Evolutionary conservation across 139 green algal species (phyloP).

Genomic region (Pleodorina starrii): DNA sequence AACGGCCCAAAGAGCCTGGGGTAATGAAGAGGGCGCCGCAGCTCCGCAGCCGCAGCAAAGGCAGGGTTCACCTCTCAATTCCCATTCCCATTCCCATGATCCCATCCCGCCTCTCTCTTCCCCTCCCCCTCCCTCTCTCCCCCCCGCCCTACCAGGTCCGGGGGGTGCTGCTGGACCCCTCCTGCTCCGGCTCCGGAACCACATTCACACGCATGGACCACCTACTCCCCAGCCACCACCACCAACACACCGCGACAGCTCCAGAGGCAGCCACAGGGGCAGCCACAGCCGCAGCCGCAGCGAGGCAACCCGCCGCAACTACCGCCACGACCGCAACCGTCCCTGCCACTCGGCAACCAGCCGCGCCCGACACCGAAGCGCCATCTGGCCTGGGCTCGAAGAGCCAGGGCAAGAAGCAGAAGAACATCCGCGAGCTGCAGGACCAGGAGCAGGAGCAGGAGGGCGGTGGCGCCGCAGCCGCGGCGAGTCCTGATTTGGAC

Average conservation of each 20-base stretch:
- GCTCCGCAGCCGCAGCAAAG: no score
- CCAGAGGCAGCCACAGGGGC: not conserved
- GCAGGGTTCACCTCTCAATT: no score
- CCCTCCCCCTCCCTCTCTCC: not conserved
- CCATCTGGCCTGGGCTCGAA: no score
- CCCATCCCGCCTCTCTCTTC: no score
- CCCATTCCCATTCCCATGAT: no score
- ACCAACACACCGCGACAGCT: not conserved
- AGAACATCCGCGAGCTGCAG: not conserved
- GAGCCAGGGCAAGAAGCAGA: not conserved
- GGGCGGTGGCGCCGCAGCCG: not conserved
- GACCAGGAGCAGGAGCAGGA: not conserved
- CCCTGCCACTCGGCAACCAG: no score
- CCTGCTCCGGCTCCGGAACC: constrained; percentile 56
- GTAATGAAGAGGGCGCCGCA: no score
- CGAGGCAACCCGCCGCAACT: not conserved
- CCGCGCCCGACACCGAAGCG: no score
- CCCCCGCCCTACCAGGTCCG: constrained; percentile 64
- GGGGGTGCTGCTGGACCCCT: constrained; percentile 90
- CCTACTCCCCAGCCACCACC: constrained; percentile 72
- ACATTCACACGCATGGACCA: constrained; percentile 74
- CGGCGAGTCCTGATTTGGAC: not conserved
- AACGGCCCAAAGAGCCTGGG: no score
- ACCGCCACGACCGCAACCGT: not conserved
- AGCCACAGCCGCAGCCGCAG: not conserved